Evolutionary conservation across 2,329 filamentous ascomycete genomes (phyloP).

Genomic region (Sarocladiaceae sp.): DNA sequence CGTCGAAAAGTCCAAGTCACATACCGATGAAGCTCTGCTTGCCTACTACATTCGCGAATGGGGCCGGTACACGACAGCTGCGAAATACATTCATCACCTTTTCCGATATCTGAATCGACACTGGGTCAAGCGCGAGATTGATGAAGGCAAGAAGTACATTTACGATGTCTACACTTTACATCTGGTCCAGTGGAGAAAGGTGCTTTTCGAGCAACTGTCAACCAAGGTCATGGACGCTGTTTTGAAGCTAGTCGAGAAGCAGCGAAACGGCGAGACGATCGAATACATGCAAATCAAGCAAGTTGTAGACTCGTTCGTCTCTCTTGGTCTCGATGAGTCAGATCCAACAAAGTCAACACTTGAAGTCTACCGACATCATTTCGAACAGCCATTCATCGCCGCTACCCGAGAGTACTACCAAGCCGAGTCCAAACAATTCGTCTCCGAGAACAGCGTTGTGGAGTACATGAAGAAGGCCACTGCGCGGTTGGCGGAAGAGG

Average conservation of each 20-base stretch:
- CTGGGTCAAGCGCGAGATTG: slow-evolving; percentile 98
- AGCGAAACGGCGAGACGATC: slow-evolving; percentile 95
- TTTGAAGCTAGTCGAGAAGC: slow-evolving; percentile 91
- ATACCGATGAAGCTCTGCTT: slow-evolving; percentile 85
- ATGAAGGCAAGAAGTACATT: slow-evolving; percentile 96
- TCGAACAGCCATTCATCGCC: slow-evolving; percentile 85
- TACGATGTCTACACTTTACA: slow-evolving; percentile 98
- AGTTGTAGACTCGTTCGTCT: slow-evolving; percentile 95
- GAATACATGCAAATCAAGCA: slow-evolving; percentile 96
- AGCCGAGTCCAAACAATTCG: slow-evolving; percentile 87
- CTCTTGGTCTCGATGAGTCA: slow-evolving; percentile 86
- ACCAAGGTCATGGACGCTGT: slow-evolving; percentile 93
- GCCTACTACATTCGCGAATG: slow-evolving; percentile 95
- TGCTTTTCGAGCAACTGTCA: slow-evolving; percentile 81
- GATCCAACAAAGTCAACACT: slow-evolving; percentile 92
- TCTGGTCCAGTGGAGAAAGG: slow-evolving; percentile 89
- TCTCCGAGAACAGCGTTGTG: slow-evolving; percentile 94
- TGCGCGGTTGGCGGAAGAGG: slow-evolving; percentile 81
- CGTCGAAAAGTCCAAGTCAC: slow-evolving; percentile 67
- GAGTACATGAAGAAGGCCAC: slow-evolving; percentile 99
- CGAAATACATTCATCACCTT: slow-evolving; percentile 95
- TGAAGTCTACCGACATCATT: slow-evolving; percentile 89
- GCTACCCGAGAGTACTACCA: slow-evolving; percentile 85
- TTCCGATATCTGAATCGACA: slow-evolving; percentile 96
- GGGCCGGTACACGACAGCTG: slow-evolving; percentile 90